phyloP scores from a whole-genome alignment of 1,284 basidiomycete species.

The Ustilago shanxiensis region DNA sequence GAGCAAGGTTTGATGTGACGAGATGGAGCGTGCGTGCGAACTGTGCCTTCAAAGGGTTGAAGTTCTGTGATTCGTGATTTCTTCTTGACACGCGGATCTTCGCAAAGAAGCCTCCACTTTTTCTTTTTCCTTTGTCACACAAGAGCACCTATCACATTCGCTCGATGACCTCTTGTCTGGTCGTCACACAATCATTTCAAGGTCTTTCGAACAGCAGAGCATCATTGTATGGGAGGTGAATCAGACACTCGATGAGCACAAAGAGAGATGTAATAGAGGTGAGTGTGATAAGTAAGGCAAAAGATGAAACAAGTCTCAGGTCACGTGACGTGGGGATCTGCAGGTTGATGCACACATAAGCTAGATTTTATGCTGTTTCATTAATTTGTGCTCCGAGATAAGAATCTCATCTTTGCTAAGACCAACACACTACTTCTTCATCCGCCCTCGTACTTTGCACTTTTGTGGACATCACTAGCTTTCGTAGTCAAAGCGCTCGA shows the following conservation, averaged over 20 bases:
- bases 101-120: slow-evolving; percentile 25
- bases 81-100: slow-evolving; percentile 16
- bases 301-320: background rate
- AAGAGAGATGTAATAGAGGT: background rate
- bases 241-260: no score
- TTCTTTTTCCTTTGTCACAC: slow-evolving; percentile 7
- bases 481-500: no score
- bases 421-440: slow-evolving; percentile 3
- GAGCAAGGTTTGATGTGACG: no score
- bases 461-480: background rate
- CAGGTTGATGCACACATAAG: slow-evolving; percentile 32
- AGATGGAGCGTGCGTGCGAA: no score
- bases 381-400: slow-evolving; percentile 18
- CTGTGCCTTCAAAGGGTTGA: background rate
- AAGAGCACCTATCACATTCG: background rate
- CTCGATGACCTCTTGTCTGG: background rate
- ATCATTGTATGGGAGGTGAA: background rate
- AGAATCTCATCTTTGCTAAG: background rate
- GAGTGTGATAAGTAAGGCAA: no score
- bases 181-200: background rate
- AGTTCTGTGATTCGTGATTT: slow-evolving; percentile 11
- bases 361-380: slow-evolving; percentile 21
- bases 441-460: background rate
- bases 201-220: no score
- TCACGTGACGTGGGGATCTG: slow-evolving; percentile 38